Conservation (phyloP, 2,329 filamentous ascomycete species). For the Corinectria fuckeliana region DNA sequence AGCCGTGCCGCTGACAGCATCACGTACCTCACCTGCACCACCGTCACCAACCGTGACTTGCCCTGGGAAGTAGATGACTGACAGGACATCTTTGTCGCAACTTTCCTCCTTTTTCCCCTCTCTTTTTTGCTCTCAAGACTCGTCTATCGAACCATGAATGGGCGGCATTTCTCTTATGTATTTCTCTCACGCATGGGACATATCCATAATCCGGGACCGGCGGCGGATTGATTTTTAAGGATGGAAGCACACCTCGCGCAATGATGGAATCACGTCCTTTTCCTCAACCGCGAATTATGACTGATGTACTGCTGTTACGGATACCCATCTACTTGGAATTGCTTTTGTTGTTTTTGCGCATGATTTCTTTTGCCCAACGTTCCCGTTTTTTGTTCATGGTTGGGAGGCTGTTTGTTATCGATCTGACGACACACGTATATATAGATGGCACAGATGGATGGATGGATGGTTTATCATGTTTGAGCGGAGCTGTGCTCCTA, state of each 20-base stretch:
- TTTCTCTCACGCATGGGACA: neutral
- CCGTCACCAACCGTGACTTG: conserved; percentile 55
- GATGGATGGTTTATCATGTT: neutral
- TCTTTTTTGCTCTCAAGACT: neutral
- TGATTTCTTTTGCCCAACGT: neutral
- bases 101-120: conserved; percentile 11
- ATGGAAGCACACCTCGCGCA: conserved; percentile 3
- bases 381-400: neutral
- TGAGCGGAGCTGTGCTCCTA: conserved; percentile 16
- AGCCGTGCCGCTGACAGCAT: conserved; percentile 51
- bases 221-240: conserved; percentile 3
- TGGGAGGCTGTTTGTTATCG: neutral
- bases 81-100: neutral
- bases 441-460: conserved; percentile 12
- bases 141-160: neutral
- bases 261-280: conserved; percentile 17
- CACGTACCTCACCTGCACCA: conserved; percentile 59
- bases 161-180: neutral
- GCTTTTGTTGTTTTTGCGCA: neutral
- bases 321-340: conserved; percentile 23
- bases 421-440: conserved; percentile 6
- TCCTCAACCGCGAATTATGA: conserved; percentile 21
- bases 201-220: neutral
- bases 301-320: conserved; percentile 21
- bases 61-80: conserved; percentile 54